These are phyloP conservation scores for Leccinellum albellum DNA, from an alignment of 768 basidiomycete species.

Conservation along the genomic window DNA sequence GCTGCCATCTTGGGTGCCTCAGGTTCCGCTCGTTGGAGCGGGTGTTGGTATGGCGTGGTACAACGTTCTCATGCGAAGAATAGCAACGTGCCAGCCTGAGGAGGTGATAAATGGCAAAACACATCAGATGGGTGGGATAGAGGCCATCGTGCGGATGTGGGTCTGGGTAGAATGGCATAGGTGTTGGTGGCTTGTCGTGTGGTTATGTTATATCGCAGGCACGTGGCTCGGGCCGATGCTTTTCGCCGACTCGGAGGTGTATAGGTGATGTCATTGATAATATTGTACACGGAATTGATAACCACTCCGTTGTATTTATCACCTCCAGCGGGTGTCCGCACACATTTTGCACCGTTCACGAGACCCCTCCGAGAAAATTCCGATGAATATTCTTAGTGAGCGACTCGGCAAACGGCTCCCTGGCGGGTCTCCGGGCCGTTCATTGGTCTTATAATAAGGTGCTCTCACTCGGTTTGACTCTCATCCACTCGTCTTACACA, in stretches of 20 bases:
- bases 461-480: neutral
- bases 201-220: neutral
- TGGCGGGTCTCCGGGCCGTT: neutral
- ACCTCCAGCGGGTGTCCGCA: neutral
- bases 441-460: neutral
- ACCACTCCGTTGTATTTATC: neutral
- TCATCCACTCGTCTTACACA: neutral
- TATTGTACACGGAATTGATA: neutral
- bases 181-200: constrained; percentile 1
- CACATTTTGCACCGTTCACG: neutral
- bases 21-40: constrained; percentile 63
- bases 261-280: constrained; percentile 2
- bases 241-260: neutral
- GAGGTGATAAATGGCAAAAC: neutral
- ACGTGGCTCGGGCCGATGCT: neutral
- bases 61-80: constrained; percentile 48
- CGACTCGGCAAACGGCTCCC: neutral
- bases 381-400: neutral
- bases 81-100: constrained; percentile 33
- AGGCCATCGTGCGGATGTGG: constrained; percentile 46
- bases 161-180: constrained; percentile 33
- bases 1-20: constrained; percentile 32
- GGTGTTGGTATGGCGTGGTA: constrained; percentile 68
- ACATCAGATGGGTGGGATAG: constrained; percentile 31
- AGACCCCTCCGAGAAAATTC: constrained; percentile 1